phyloP scores from a whole-genome alignment of 148 eudicot genomes.

The Camellia granthamiana region DNA sequence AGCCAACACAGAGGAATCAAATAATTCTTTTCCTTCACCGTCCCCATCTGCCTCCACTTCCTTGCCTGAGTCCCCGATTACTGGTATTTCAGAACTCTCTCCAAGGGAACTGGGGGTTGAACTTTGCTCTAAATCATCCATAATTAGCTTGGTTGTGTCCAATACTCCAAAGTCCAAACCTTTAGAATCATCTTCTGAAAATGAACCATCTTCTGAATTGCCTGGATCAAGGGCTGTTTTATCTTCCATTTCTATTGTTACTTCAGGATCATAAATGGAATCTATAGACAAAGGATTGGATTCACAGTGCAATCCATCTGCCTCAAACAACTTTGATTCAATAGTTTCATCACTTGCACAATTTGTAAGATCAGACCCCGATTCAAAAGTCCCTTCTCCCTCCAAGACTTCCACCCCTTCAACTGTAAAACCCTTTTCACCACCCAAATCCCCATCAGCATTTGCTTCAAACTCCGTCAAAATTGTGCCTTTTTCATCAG shows the following conservation, averaged over 20 bases:
- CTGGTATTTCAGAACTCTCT: conserved; percentile 20
- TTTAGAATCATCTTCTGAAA: conserved; percentile 11
- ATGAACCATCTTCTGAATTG: conserved; percentile 3
- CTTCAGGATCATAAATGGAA: conserved; percentile 13
- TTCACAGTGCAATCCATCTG: not conserved
- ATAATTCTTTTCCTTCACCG: conserved; percentile 16
- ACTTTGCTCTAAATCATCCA: conserved; percentile 15
- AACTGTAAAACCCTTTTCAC: not conserved
- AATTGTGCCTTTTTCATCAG: not conserved
- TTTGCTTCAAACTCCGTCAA: not conserved
- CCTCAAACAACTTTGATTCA: too few species aligned
- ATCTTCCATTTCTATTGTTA: conserved; percentile 1
- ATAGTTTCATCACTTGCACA: too few species aligned
- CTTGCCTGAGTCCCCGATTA: conserved; percentile 7
- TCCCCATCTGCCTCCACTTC: conserved; percentile 13
- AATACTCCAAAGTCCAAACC: conserved; percentile 12
- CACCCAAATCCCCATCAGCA: not conserved
- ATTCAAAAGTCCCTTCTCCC: too few species aligned
- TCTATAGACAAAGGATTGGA: conserved; percentile 1
- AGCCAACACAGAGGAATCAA: conserved; percentile 19
- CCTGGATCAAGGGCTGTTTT: not conserved
- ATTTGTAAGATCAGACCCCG: too few species aligned
- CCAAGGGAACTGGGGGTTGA: conserved; percentile 6
- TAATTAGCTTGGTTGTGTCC: conserved; percentile 9
- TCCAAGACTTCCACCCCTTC: too few species aligned